Percentiles rank a stretch among this genome's conserved stretches.
These are phyloP conservation scores for Globisporangium parvum DNA, from an alignment of 352 stramenopile species.

Conservation along the genomic window DNA sequence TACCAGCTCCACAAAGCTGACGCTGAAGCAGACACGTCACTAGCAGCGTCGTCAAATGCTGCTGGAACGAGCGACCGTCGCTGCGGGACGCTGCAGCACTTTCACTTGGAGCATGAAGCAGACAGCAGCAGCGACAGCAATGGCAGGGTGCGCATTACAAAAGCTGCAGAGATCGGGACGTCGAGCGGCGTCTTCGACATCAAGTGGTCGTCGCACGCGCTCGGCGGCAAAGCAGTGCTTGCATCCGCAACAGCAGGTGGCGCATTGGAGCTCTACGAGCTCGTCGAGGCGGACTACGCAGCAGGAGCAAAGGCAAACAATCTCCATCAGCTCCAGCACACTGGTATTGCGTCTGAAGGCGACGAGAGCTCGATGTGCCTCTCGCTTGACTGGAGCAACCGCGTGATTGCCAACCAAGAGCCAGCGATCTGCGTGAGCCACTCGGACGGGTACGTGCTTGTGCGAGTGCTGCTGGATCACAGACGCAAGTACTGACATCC, in stretches of 20 bases:
- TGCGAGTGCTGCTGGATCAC: background rate
- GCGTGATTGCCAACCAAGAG: constrained; percentile 32
- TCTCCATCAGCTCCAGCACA: constrained; percentile 23
- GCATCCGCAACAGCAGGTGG: constrained; percentile 56
- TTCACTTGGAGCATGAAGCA: constrained; percentile 31
- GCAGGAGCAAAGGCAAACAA: background rate
- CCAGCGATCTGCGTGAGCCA: constrained; percentile 75
- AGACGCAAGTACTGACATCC: background rate
- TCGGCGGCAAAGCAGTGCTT: constrained; percentile 50
- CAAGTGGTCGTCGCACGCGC: constrained; percentile 61
- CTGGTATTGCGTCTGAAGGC: constrained; percentile 27
- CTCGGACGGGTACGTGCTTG: constrained; percentile 54
- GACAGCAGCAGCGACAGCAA: constrained; percentile 10
- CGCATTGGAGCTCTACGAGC: constrained; percentile 58
- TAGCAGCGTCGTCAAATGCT: constrained; percentile 2
- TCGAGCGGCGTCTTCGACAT: constrained; percentile 79
- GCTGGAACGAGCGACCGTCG: constrained; percentile 29
- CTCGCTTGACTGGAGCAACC: constrained; percentile 84
- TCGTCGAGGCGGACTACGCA: constrained; percentile 14
- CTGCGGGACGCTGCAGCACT: constrained; percentile 66
- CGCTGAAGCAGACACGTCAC: background rate
- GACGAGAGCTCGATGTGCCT: constrained; percentile 61
- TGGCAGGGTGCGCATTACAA: constrained; percentile 28
- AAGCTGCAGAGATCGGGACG: constrained; percentile 35
- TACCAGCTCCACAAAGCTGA: constrained; percentile 78